Conservation (phyloP, 352 stramenopile genomes). For the Globisporangium heterothallicum region DNA sequence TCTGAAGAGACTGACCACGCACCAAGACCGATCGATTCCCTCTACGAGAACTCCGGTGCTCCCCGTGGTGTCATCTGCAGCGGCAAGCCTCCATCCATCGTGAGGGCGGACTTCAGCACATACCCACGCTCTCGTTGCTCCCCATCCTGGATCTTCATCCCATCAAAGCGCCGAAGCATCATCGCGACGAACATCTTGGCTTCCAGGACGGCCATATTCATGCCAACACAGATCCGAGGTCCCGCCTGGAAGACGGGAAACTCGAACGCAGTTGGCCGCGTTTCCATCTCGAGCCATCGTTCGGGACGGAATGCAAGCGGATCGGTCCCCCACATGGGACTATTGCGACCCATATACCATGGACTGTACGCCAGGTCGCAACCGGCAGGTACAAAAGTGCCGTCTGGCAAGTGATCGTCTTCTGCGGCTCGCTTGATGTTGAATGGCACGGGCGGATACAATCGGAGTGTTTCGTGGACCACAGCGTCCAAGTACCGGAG, state of each 20-base stretch:
- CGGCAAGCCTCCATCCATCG: neutral
- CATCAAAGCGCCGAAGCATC: slow-evolving; percentile 31
- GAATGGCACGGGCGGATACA: slow-evolving; percentile 69
- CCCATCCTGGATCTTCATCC: slow-evolving; percentile 28
- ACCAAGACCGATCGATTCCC: no score
- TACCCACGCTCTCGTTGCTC: slow-evolving; percentile 38
- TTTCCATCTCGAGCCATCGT: slow-evolving; percentile 57
- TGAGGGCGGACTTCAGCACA: slow-evolving; percentile 27
- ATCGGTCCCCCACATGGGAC: slow-evolving; percentile 25
- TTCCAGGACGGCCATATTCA: slow-evolving; percentile 64
- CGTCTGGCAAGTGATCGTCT: slow-evolving; percentile 3
- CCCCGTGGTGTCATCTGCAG: neutral
- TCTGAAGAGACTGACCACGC: no score
- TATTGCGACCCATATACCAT: slow-evolving; percentile 67
- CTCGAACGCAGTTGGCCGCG: slow-evolving; percentile 50
- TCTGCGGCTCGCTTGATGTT: slow-evolving; percentile 45
- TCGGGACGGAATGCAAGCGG: slow-evolving; percentile 52
- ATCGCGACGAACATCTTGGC: slow-evolving; percentile 56
- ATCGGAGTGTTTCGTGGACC: slow-evolving; percentile 58
- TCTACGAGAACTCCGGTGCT: neutral
- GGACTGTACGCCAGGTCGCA: slow-evolving; percentile 62
- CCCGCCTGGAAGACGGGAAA: slow-evolving; percentile 73
- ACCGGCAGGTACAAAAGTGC: slow-evolving; percentile 33
- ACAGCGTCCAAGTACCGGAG: slow-evolving; percentile 72
- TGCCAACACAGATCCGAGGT: slow-evolving; percentile 61